These are phyloP conservation scores for Smithsoniella earleae DNA, from an alignment of 163 green algal species.

Conservation along the genomic window DNA sequence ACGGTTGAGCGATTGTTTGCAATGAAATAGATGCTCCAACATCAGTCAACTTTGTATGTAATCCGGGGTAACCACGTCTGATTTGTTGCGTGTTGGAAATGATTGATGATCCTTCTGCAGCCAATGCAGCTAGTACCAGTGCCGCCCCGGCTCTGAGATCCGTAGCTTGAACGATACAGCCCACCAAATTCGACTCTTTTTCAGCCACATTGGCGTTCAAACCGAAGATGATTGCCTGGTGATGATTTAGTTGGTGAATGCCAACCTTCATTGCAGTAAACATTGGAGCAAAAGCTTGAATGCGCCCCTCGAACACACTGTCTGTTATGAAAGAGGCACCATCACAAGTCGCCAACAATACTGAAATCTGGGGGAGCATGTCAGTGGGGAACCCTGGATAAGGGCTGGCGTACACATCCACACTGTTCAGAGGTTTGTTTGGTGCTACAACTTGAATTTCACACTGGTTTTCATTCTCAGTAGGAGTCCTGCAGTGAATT, in stretches of 20 bases:
- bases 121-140: background rate
- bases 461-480: no score
- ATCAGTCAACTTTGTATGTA: background rate
- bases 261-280: background rate
- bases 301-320: background rate
- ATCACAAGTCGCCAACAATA: background rate
- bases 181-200: no score
- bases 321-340: background rate
- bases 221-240: background rate
- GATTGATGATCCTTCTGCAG: background rate
- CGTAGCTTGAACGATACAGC: background rate
- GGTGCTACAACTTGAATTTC: no score
- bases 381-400: conserved; percentile 13
- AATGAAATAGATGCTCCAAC: background rate
- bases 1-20: no score
- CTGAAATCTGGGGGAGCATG: background rate
- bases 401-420: background rate
- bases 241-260: background rate
- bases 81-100: background rate
- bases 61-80: background rate
- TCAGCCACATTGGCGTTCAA: background rate
- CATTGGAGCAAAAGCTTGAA: background rate
- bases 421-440: background rate
- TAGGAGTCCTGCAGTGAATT: no score
- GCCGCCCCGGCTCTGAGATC: background rate